Evolutionary conservation across 345 rosid genomes (phyloP), one percentile per base, ranked within the genome.

Genomic region (Cardamine chenopodiifolia): DNA sequence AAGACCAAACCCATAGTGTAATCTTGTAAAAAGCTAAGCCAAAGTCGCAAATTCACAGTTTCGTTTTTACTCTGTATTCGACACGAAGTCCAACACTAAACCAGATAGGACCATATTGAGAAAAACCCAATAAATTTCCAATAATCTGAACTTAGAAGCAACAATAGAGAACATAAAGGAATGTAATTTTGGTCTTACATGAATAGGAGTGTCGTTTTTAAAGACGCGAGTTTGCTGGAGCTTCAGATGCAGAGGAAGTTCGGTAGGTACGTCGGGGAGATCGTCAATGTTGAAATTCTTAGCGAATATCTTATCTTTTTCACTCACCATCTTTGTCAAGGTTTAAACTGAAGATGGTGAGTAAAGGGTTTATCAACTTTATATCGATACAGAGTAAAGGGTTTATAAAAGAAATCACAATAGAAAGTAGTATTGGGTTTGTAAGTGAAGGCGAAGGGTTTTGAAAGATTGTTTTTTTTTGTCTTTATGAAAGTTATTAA

Each of bases 241-340:
- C 65, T 87, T 81, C 5, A 87, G 84, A 74, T 87, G 92, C 0
- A 88, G 87, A 13, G 96, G 90, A n/a, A 91, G 85, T 71, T 81
- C 80, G 9, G 81, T 71, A 22, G 94, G 94, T 20, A 91, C 91
- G 72, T 93, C 98, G 5, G 96, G 92, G 71, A 93, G 79, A 62
- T 89, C 84, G 79, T 78, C 68, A 8, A 82, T 78, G 23, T 75
- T 56, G 70, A 83, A 80, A 42, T 74, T 70, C 48, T 73, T 73
- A 4, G 73, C 73, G 47, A 70, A 62, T 34, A 1, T 15, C 66
- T 72, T 68, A n/a, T 67, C 78, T 53, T 48, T 75, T 68, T 72
- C 17, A 17, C 26, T 52, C 54, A 67, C 68, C 81, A 64, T 72
- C 31, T 26, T 59, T 64, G 50, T 62, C 19, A 37, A 23, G 7